A percentile compares a stretch with the other conserved stretches of the same genome.
These are phyloP conservation scores for Aspergillus pseudoviridinutans DNA, from an alignment of 2,329 filamentous ascomycete genomes.

Conservation along the genomic window DNA sequence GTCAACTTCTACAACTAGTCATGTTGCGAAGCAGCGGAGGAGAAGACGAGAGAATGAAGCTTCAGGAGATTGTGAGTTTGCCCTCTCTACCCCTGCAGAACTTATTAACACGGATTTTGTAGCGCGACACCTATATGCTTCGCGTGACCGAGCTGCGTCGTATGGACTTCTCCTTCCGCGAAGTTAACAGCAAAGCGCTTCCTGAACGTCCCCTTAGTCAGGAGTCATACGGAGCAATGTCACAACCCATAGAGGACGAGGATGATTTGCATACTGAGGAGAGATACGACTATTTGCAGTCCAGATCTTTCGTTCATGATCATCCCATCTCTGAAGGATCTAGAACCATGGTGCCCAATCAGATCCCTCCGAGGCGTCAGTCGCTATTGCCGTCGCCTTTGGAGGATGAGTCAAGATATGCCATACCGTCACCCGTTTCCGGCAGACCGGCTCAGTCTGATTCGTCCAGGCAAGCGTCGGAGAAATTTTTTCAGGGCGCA, in stretches of 20 bases:
- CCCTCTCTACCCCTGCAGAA: neutral
- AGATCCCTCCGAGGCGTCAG: constrained; percentile 35
- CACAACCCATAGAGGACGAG: constrained; percentile 34
- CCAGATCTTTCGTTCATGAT: constrained; percentile 42
- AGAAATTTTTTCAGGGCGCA: neutral
- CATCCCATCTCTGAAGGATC: constrained; percentile 21
- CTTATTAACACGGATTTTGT: neutral
- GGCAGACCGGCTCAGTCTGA: constrained; percentile 44
- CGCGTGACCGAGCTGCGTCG: constrained; percentile 83
- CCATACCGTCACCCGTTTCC: constrained; percentile 6
- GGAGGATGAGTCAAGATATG: constrained; percentile 24
- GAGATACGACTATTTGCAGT: constrained; percentile 50
- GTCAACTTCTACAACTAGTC: constrained; percentile 79
- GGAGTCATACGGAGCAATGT: constrained; percentile 45
- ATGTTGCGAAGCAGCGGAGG: constrained; percentile 78
- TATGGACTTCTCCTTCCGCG: constrained; percentile 53
- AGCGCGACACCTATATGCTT: constrained; percentile 86
- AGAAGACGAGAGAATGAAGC: constrained; percentile 75
- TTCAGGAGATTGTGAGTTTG: constrained; percentile 82
- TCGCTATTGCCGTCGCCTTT: constrained; percentile 35
- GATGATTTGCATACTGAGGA: constrained; percentile 45
- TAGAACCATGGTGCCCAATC: constrained; percentile 22
- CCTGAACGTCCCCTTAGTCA: constrained; percentile 66
- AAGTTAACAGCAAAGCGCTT: constrained; percentile 65
- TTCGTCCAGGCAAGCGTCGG: constrained; percentile 11